Base-by-base conservation (phyloP, 2,329 filamentous ascomycete genomes). In the Pseudocercospora fuligena region DNA sequence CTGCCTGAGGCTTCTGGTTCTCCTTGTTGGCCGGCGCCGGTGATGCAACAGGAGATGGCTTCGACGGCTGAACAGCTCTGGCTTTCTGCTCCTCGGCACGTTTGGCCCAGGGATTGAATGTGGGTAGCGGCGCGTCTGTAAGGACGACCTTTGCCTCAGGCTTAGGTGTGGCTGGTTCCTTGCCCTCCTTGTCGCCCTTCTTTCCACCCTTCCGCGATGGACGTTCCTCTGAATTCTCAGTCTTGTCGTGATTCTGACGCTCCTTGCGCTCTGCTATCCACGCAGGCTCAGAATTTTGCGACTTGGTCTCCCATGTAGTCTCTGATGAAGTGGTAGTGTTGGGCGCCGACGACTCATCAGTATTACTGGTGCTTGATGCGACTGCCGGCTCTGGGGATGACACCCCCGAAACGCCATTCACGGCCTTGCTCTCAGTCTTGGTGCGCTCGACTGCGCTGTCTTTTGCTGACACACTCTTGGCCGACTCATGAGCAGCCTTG, bases 61-160 rank as follows among this genome's bases (percentile, higher is more conserved):
- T 73, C 21, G 70, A 61, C 12, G 64, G 33, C 43, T 68, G 62
- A 63, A 69, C 51, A 36, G 72, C 86, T 25, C 78, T 89, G 46
- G 86, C 82, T 69, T 85, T 82, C 53, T 84, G 81, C 56, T 88
- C 89, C 74, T 93, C 90, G 73, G 86, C 90, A 64, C 94, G 88
- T 80, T 94, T 88, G 69, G 89, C 87, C 94, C 95, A 99, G 69
- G 94, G 83, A 78, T 99, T 99, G 65, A 97, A 91, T 1, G 88
- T 79, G 0, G 95, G 95, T 51, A 92, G 85, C 31, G 93, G 91
- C 19, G 94, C 94, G 67, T 95, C 92, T 56, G 90, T 90, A 49
- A 97, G 83, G 73, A 90, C 86, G 68, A 73, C 66, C 73, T 57
- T 84, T 80, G 70, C 84, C 64, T 80, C 79, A 56, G 70, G 63